Conservation (phyloP, 148 eudicot genomes). For the Vaccinium macrocarpon region DNA sequence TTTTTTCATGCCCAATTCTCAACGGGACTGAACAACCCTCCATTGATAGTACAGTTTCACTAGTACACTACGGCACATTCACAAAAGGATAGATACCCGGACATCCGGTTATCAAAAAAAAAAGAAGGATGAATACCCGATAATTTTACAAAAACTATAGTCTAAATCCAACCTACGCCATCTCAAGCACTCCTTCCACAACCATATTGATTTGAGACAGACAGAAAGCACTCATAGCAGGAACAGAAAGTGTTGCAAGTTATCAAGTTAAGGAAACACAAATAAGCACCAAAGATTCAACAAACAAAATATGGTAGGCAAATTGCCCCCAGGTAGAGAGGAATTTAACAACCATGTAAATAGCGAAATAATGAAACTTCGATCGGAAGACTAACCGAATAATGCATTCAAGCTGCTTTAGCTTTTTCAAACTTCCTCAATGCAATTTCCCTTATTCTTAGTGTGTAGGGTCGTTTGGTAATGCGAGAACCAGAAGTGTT, state of each 20-base stretch:
- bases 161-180: background rate
- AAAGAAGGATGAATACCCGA: no score
- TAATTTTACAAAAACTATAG: background rate
- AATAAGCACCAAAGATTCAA: slow-evolving; percentile 12
- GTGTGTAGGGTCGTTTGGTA: slow-evolving; percentile 12
- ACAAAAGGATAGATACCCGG: background rate
- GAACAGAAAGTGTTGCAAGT: background rate
- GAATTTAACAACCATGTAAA: background rate
- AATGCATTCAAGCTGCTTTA: slow-evolving; percentile 5
- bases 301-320: background rate
- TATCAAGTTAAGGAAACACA: background rate
- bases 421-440: background rate
- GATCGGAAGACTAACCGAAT: slow-evolving; percentile 14
- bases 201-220: background rate
- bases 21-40: no score
- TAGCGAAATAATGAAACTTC: background rate
- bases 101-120: no score
- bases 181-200: background rate
- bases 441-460: slow-evolving; percentile 26
- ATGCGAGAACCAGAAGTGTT: slow-evolving; percentile 50
- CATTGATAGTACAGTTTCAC: background rate
- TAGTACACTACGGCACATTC: background rate
- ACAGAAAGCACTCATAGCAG: background rate
- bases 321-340: background rate
- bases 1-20: no score